A percentile compares a stretch with the other conserved stretches of the same genome.
phyloP scores from a whole-genome alignment of 208 protist species.

The Herpetomonas samuelpessoai region DNA sequence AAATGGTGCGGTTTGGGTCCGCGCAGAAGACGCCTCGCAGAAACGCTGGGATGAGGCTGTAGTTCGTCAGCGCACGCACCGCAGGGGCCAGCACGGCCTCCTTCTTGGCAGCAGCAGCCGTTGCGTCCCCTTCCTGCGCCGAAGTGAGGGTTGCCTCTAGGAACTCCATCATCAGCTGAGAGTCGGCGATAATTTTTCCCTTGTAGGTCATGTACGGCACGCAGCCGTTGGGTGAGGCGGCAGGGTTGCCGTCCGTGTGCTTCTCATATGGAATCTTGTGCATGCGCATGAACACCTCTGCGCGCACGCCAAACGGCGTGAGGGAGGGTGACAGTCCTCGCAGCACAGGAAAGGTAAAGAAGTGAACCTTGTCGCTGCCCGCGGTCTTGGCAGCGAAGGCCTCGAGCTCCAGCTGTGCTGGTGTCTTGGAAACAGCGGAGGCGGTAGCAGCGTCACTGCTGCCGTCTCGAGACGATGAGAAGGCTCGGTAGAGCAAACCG shows the following conservation, averaged over 20 bases:
- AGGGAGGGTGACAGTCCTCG: neutral
- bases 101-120: neutral
- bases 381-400: conserved; percentile 4
- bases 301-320: conserved; percentile 11
- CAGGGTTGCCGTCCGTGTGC: neutral
- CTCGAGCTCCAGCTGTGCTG: conserved; percentile 2
- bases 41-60: conserved; percentile 15
- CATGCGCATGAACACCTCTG: conserved; percentile 22
- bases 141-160: conserved; percentile 12
- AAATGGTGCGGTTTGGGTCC: neutral
- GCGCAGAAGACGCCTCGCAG: conserved; percentile 4
- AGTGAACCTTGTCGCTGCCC: conserved; percentile 15
- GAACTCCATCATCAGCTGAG: conserved; percentile 19
- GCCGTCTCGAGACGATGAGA: no score
- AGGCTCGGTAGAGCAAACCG: no score
- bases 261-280: conserved; percentile 17
- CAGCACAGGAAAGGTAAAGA: conserved; percentile 11
- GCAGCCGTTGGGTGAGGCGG: conserved; percentile 17
- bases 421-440: neutral
- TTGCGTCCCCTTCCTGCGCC: neutral
- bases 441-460: neutral
- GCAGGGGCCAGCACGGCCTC: conserved; percentile 4
- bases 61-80: conserved; percentile 13
- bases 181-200: conserved; percentile 11
- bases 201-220: conserved; percentile 17